Evolutionary conservation across 805 yeast genomes (phyloP).

Genomic region (Wickerhamiella galacta): DNA sequence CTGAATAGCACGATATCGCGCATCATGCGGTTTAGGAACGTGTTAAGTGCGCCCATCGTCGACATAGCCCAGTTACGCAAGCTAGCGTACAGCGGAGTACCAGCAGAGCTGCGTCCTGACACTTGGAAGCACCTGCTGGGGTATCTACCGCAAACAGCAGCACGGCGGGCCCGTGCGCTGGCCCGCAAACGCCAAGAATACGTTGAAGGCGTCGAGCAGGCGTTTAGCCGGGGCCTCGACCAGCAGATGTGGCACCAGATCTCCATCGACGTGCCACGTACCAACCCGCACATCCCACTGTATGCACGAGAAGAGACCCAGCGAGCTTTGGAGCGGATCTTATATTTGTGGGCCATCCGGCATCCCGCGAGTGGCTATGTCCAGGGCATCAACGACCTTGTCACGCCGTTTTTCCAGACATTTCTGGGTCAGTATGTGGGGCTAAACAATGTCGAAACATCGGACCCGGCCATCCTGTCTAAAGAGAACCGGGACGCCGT

Average conservation of each 20-base stretch:
- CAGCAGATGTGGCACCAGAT: constrained; percentile 89
- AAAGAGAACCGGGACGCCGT: constrained; percentile 44
- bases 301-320: constrained; percentile 61
- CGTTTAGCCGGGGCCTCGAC: constrained; percentile 45
- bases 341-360: constrained; percentile 87
- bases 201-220: constrained; percentile 51
- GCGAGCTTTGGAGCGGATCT: constrained; percentile 56
- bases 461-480: constrained; percentile 48
- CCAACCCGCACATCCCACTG: constrained; percentile 68
- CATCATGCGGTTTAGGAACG: constrained; percentile 47
- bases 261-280: constrained; percentile 84
- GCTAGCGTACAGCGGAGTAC: constrained; percentile 90
- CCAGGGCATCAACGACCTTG: constrained; percentile 90
- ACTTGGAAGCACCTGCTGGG: constrained; percentile 87
- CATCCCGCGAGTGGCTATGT: constrained; percentile 98
- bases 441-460: constrained; percentile 30
- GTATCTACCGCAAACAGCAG: constrained; percentile 71
- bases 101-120: constrained; percentile 58
- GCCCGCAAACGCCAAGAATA: constrained; percentile 77
- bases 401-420: constrained; percentile 83
- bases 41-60: constrained; percentile 38
- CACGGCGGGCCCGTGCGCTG: constrained; percentile 53
- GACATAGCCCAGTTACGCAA: constrained; percentile 56
- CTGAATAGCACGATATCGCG: constrained; percentile 44
- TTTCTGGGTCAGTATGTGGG: constrained; percentile 52